These are phyloP conservation scores for Nitzschia sp. DNA, from an alignment of 108 stramenopile species.

Conservation along the genomic window DNA sequence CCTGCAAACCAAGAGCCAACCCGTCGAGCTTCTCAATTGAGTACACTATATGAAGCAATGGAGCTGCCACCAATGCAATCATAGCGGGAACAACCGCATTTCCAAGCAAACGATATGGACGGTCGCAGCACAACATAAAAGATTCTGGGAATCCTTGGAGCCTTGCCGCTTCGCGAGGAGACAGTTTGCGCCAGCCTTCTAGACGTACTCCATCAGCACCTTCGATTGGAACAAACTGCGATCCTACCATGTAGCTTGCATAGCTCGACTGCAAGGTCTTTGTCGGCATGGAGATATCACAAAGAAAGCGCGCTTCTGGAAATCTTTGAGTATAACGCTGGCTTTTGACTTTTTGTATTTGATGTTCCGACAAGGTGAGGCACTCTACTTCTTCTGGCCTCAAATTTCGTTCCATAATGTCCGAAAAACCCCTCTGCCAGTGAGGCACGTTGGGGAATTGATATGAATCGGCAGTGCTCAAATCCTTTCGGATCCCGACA, in stretches of 20 bases:
- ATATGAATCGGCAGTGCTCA: not conserved
- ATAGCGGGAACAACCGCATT: slow-evolving; percentile 27
- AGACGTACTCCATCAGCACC: not conserved
- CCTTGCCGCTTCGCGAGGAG: slow-evolving; percentile 25
- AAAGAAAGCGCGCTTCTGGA: slow-evolving; percentile 26
- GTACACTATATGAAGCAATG: slow-evolving; percentile 3
- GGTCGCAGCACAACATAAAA: slow-evolving; percentile 15
- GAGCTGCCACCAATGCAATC: slow-evolving; percentile 20
- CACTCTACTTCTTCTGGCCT: not conserved
- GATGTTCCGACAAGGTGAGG: not conserved
- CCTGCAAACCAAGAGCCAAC: slow-evolving; percentile 3
- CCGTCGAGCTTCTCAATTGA: not conserved
- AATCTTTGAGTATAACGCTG: slow-evolving; percentile 29
- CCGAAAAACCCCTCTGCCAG: slow-evolving; percentile 10
- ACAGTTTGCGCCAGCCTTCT: slow-evolving; percentile 13
- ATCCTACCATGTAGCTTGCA: slow-evolving; percentile 29
- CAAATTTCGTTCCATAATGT: slow-evolving; percentile 16
- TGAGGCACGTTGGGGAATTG: slow-evolving; percentile 13
- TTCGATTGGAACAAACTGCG: slow-evolving; percentile 13
- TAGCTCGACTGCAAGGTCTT: slow-evolving; percentile 39
- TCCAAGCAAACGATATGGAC: slow-evolving; percentile 26
- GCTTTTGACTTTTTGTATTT: slow-evolving; percentile 10
- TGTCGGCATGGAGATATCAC: slow-evolving; percentile 1
- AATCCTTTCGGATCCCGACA: slow-evolving; percentile 28
- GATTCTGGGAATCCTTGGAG: slow-evolving; percentile 32